Base-by-base conservation (phyloP, 805 yeast genomes). In the Yarrowia sp. region DNA sequence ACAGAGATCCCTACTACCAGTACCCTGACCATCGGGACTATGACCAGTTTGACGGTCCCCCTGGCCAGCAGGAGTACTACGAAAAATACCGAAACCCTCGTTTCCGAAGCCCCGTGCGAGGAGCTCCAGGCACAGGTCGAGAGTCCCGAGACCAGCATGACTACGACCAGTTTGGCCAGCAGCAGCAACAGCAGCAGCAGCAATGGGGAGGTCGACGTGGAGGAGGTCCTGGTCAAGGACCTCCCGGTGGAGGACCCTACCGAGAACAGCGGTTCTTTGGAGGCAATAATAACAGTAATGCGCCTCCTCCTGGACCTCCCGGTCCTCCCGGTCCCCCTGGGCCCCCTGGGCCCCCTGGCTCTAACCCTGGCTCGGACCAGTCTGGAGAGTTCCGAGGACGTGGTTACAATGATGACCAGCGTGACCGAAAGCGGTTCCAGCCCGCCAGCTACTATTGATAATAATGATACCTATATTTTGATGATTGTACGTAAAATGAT, bases 361-460 rank as follows among this genome's bases (percentile, higher is more conserved):
- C 61, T 14, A 31, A 36, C n/a, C 61, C 39, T 3, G 47, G 47
- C 17, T 7, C 31, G 6, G 61, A 41, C 14, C 60, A 53, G 47
- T 11, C 45, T 1, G 47, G 61, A 43, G 61, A 55, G 3, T 55
- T 55, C 61, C 61, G 61, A 17, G 61, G 61, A 11, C 61, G 61
- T 17, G 14, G 47, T n/a, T 55, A 39, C 17, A 38, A 31, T 31
- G 61, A 39, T 55, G 61, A 55, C 61, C 61, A 55, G 47, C 45
- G 61, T 8, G 61, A 55, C 61, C 45, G 61, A 8, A 55, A 55
- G 61, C 45, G 61, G 61, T 55, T 55, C 38, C 61, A 55, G 31
- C 61, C 61, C 33, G 61, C 61, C 36, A 55, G 61, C 38, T 55
- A 55, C 61, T 55, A 55, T 55, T 55, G 61, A 55, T 55, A 55